Evolutionary conservation across 2,329 filamentous ascomycete species (phyloP), one percentile per base, ranked within the genome.

Genomic region (Penicillium frequentans): DNA sequence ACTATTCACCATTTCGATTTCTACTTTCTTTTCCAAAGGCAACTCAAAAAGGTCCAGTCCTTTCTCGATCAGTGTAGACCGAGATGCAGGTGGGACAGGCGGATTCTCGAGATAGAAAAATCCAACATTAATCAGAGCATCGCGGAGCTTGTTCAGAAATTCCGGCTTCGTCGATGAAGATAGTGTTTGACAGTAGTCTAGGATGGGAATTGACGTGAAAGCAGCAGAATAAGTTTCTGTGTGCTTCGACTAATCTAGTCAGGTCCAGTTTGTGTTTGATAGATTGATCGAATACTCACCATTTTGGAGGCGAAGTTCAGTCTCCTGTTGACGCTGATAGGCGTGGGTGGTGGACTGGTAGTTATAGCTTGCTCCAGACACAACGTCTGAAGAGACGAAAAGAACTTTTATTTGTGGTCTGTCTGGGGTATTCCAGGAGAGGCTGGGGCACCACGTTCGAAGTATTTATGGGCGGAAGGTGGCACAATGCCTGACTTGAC

Each of bases 1-100:
- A 54, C 70, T 74, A 42, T 75, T 70, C 14, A 74, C 65, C 72
- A 75, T 82, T 61, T 77, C 78, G 2, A 81, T 79, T 39, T 80
- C 73, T 56, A 81, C 70, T 60, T 81, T 82, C 59, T 77, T 78
- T 54, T 79, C 73, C 5, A 75, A 65, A 0, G 77, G 72, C 2
- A 80, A 63, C 2, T 73, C 65, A 53, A 82, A 82, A 53, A 82
- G 77, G 1, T 69, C 65, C 27, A 75, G 72, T 1, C 74, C 73
- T 54, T 78, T 75, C 43, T 68, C 27, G 24, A 77, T 73, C 1
- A 77, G 71, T 0, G 56, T 58, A 21, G 69, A 62, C 19, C 64
- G 66, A 2, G 65, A 55, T 8, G 58, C 24, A 1, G 52, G 39
- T 2, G 68, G 58, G 35, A 73, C 58, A 3, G 69, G 67, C 2